Conservation (phyloP, 2,329 filamentous ascomycete genomes). For the Fonsecaea nubica region DNA sequence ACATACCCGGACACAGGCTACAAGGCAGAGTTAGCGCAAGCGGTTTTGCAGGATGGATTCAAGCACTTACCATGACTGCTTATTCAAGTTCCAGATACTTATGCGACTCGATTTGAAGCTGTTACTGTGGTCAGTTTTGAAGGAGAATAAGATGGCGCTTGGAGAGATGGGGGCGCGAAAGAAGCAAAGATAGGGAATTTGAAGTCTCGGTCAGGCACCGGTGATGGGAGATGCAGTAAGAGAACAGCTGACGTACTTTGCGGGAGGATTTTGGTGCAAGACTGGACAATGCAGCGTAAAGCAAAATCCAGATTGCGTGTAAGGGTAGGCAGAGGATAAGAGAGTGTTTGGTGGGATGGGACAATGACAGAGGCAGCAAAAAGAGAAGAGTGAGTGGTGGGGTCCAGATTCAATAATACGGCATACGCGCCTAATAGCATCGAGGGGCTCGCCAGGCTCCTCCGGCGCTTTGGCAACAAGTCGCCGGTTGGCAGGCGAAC, state of each 20-base stretch:
- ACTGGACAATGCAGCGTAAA: conserved; percentile 8
- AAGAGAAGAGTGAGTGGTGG: conserved; percentile 12
- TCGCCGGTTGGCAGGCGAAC: conserved; percentile 16
- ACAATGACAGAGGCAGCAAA: conserved; percentile 15
- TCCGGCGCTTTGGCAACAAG: conserved; percentile 1
- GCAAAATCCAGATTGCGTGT: conserved; percentile 12
- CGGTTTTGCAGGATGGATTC: background rate
- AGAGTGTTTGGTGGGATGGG: conserved; percentile 18
- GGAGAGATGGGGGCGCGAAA: conserved; percentile 3
- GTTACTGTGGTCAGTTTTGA: conserved; percentile 22
- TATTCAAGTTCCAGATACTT: conserved; percentile 4
- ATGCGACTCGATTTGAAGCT: conserved; percentile 23
- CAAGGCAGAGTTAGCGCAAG: conserved; percentile 21
- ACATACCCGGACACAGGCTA: conserved; percentile 42
- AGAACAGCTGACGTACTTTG: conserved; percentile 20
- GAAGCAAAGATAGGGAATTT: conserved; percentile 10
- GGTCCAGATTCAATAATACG: conserved; percentile 19
- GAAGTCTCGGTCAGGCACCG: conserved; percentile 7
- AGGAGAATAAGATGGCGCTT: conserved; percentile 16
- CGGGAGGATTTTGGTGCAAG: conserved; percentile 16
- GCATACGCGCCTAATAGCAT: conserved; percentile 7
- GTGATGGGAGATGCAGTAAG: background rate
- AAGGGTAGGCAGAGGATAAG: conserved; percentile 19
- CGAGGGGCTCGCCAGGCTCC: conserved; percentile 14
- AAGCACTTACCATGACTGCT: conserved; percentile 36